phyloP scores from a whole-genome alignment of 2,329 filamentous ascomycete genomes.

The Neopestalotiopsis rosae region DNA sequence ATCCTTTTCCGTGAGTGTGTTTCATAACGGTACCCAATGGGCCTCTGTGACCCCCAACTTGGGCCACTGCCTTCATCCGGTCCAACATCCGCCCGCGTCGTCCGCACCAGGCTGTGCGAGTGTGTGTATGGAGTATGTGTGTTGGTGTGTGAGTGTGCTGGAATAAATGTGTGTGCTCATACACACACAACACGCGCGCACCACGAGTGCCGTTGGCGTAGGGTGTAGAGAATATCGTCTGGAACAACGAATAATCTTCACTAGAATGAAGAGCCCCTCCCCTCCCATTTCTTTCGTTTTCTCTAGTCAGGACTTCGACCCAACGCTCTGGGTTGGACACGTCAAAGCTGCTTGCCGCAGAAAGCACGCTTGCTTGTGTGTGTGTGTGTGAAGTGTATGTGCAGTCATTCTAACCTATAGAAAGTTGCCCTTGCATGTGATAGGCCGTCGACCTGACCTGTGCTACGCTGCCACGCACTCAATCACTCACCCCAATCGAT shows the following conservation, averaged over 20 bases:
- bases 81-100: background rate
- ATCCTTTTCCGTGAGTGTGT: background rate
- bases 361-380: too few species aligned
- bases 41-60: background rate
- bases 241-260: background rate
- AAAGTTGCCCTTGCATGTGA: background rate
- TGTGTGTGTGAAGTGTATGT: too few species aligned
- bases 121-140: too few species aligned
- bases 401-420: background rate
- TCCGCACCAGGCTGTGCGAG: background rate
- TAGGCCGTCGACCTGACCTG: background rate
- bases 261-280: background rate
- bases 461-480: background rate
- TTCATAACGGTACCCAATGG: background rate
- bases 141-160: too few species aligned
- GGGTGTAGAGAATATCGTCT: background rate
- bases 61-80: background rate
- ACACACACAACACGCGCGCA: background rate
- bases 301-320: background rate
- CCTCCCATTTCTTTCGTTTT: background rate
- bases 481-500: background rate
- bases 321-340: slow-evolving; percentile 16
- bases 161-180: too few species aligned
- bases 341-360: background rate
- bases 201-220: background rate